Base-by-base conservation (phyloP, 345 rosid genomes). In the Aurinia saxatilis region DNA sequence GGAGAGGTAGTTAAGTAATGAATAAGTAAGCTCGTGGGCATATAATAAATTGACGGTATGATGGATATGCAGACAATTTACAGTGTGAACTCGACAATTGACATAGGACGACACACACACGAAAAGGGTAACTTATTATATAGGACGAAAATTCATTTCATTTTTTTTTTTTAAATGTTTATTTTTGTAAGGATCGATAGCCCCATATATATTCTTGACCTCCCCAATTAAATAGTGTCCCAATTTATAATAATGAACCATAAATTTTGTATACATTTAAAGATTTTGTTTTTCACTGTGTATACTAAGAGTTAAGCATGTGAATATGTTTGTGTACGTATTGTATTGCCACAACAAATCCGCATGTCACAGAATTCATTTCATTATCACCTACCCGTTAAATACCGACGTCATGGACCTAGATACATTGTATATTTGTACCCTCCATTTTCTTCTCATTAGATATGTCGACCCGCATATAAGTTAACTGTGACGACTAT, bases 1-100 rank as follows among this genome's bases (percentile, higher is more conserved):
- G n/a, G n/a, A 29, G 64, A 57, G 42, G 10, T 31, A 57, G 64
- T 57, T 57, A 29, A 23, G 59, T 60, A 51, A 68, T 68, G 73
- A 51, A 60, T 50, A 60, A 50, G 52, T 35, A 23, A 34, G 38
- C 48, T 68, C 47, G 73, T 51, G 73, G 31, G 53, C 11, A 25
- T 50, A 40, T 39, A 57, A 31, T 67, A 40, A 34, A 56, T 33
- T 38, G 41, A 27, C n/a, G n/a, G n/a, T n/a, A n/a, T n/a, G n/a
- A n/a, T n/a, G n/a, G n/a, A n/a, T n/a, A n/a, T n/a, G n/a, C n/a
- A n/a, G n/a, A n/a, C n/a, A n/a, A n/a, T n/a, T n/a, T n/a, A 66
- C 47, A 16, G 41, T 67, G 51, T 57, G 44, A 39, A 38, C 16
- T 29, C 33, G 30, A 6, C 13, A 57, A 30, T 6, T 14, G 7